phyloP scores from a whole-genome alignment of 2,329 filamentous ascomycete species.

The Diaporthe caulivora region DNA sequence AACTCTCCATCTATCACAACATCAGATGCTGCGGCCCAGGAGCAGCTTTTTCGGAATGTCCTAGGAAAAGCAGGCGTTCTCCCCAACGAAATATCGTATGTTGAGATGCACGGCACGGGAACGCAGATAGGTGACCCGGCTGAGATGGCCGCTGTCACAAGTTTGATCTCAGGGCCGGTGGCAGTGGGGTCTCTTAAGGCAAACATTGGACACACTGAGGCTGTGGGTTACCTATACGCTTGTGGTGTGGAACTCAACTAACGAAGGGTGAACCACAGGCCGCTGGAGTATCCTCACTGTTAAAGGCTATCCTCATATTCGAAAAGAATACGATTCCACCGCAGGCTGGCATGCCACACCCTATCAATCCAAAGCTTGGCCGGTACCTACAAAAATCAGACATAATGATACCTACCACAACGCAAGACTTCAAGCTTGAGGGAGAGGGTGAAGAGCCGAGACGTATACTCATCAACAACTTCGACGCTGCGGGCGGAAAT shows the following conservation, averaged over 20 bases:
- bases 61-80: background rate
- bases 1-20: background rate
- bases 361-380: slow-evolving; percentile 43
- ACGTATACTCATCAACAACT: slow-evolving; percentile 12
- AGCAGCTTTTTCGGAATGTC: background rate
- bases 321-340: slow-evolving; percentile 7
- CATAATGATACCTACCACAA: background rate
- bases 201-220: slow-evolving; percentile 23
- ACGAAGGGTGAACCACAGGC: background rate
- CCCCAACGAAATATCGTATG: background rate
- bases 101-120: slow-evolving; percentile 14
- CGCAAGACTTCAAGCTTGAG: background rate
- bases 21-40: background rate
- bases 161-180: slow-evolving; percentile 48
- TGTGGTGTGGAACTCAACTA: too few relatives aligned
- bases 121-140: slow-evolving; percentile 1
- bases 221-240: background rate
- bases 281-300: background rate
- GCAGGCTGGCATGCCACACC: slow-evolving; percentile 10
- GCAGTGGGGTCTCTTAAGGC: slow-evolving; percentile 46
- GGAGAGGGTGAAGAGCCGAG: background rate
- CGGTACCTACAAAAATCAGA: background rate
- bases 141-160: background rate
- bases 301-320: slow-evolving; percentile 21
- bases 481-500: slow-evolving; percentile 21